These are phyloP conservation scores for Apiotrichum veenhuisii DNA, from an alignment of 1,284 basidiomycete genomes.

Conservation along the genomic window DNA sequence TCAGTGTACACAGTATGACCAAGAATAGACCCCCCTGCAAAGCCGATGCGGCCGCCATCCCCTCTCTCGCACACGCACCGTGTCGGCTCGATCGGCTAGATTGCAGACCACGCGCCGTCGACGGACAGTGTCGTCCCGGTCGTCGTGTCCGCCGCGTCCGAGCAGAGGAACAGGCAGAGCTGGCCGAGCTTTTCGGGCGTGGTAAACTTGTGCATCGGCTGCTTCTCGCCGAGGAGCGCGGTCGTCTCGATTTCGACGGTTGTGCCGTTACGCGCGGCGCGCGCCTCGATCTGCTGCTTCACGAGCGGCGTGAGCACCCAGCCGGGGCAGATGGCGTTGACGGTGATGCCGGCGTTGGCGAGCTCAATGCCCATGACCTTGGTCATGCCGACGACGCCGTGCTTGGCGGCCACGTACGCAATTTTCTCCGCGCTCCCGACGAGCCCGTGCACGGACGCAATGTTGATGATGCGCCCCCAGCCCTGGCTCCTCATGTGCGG, in stretches of 20 bases:
- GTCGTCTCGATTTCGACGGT: slow-evolving; percentile 5
- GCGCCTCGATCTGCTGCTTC: slow-evolving; percentile 5
- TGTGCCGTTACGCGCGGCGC: not conserved
- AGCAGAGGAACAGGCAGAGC: not conserved
- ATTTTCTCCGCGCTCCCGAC: slow-evolving; percentile 3
- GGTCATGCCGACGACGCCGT: slow-evolving; percentile 12
- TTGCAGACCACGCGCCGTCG: not conserved
- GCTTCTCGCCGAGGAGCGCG: slow-evolving; percentile 11
- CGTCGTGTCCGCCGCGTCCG: not conserved
- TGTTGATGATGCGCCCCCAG: slow-evolving; percentile 15
- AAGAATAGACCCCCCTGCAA: no score
- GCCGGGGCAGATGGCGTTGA: slow-evolving; percentile 15
- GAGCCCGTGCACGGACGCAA: slow-evolving; percentile 8
- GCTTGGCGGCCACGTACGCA: slow-evolving; percentile 13
- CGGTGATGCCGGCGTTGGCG: slow-evolving; percentile 10
- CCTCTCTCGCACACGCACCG: not conserved
- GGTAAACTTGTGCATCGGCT: slow-evolving; percentile 12
- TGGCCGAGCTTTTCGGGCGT: not conserved
- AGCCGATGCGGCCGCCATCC: no score
- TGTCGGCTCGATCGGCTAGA: not conserved
- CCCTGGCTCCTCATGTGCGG: slow-evolving; percentile 5
- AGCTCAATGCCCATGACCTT: slow-evolving; percentile 12
- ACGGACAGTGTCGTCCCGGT: not conserved
- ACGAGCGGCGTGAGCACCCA: slow-evolving; percentile 15
- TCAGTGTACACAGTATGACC: no score